Evolutionary conservation across 2,329 filamentous ascomycete species (phyloP), one percentile per base, ranked within the genome.

Genomic region (Claviceps sp.): DNA sequence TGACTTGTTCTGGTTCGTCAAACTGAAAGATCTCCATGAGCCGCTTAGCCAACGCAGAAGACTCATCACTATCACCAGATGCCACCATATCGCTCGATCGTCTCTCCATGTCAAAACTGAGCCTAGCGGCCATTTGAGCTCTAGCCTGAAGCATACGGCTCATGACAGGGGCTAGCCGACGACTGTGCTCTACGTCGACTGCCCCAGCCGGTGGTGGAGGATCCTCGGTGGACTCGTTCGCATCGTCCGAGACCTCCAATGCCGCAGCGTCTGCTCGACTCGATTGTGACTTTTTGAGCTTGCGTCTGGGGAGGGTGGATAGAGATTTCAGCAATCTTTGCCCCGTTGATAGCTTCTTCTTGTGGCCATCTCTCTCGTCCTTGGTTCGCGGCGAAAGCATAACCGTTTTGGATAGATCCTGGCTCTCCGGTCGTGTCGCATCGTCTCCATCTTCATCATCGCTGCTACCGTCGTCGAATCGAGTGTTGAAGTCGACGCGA

Each of bases 1-100:
- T 81, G 22, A 97, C 87, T 54, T 89, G 84, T 64, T 98, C 93
- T 0, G 85, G 77, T 39, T 79, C 74, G 29, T 88, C 81, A 58
- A 96, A 93, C 48, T 84, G 78, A 62, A 95, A 95, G 55, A 95
- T 94, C 55, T 93, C 82, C 73, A 83, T 88, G 39, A 95, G 68
- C 52, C 83, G 79, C 52, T 75, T 78, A 1, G 86, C 83, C 49
- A 95, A 75, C 16, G 77, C 77, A 5, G 77, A 79, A 5, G 78
- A 71, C 1, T 71, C 69, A 5, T 70, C 68, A 34, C 64, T 53
- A 20, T 64, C 62, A 40, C 61, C 62, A 2, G 58, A 61, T 20
- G 60, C 62, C 29, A 61, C 59, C 22, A 68, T 63, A 45, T 74
- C 68, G 48, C 66, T 70, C 45, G 68, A 75, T 55, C 63, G 60